Conservation (phyloP, 352 stramenopile genomes). For the Globisporangium paddicum region DNA sequence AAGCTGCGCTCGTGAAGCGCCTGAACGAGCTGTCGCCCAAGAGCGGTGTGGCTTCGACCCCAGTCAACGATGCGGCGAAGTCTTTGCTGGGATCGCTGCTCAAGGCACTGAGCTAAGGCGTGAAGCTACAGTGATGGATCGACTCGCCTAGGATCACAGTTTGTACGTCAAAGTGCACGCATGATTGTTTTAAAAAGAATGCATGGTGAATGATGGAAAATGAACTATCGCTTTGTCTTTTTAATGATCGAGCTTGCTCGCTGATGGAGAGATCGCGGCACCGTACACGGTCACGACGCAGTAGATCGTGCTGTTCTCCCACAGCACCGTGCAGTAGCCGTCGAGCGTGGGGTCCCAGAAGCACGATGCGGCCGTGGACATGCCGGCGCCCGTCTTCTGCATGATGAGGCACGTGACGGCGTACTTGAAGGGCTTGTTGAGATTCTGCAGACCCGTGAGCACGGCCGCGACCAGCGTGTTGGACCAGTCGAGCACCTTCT, state of each 20-base stretch:
- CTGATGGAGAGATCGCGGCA: constrained; percentile 72
- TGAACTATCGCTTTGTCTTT: neutral
- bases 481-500: constrained; percentile 84
- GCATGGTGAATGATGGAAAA: neutral
- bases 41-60: constrained; percentile 16
- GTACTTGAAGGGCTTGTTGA: constrained; percentile 88
- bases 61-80: constrained; percentile 45
- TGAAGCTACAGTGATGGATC: neutral
- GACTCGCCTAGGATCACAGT: neutral
- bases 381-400: constrained; percentile 76
- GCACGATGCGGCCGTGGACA: constrained; percentile 66
- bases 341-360: constrained; percentile 77
- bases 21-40: constrained; percentile 26
- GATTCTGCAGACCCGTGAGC: constrained; percentile 74
- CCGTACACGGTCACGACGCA: constrained; percentile 83
- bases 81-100: constrained; percentile 41
- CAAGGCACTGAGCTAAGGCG: constrained; percentile 14
- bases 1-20: constrained; percentile 26
- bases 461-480: constrained; percentile 79
- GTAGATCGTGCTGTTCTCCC: constrained; percentile 85
- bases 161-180: neutral
- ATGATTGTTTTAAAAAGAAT: neutral
- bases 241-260: constrained; percentile 67
- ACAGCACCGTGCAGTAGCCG: constrained; percentile 78
- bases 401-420: constrained; percentile 83